phyloP scores from a whole-genome alignment of 352 stramenopile species.

The Globisporangium apiculatum region DNA sequence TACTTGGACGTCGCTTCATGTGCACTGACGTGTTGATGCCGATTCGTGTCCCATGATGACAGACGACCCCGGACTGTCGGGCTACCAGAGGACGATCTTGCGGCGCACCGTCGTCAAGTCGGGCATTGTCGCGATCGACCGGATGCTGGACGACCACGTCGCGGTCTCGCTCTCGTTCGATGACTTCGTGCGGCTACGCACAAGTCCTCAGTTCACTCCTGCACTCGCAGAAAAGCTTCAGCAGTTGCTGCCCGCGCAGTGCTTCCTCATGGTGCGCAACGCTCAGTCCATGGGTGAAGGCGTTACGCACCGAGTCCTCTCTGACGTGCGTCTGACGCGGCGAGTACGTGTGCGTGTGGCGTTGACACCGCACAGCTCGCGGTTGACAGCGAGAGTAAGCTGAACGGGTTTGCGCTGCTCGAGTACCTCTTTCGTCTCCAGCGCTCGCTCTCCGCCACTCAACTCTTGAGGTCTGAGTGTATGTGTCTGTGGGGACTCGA shows the following conservation, averaged over 20 bases:
- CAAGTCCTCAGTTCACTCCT: slow-evolving; percentile 1
- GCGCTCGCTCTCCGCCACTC: slow-evolving; percentile 18
- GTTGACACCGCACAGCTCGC: slow-evolving; percentile 21
- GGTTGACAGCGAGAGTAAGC: slow-evolving; percentile 18
- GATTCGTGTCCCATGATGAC: not conserved
- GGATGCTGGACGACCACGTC: slow-evolving; percentile 22
- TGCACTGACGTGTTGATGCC: slow-evolving; percentile 8
- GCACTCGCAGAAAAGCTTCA: slow-evolving; percentile 13
- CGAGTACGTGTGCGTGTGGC: too few relatives aligned
- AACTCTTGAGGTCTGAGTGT: slow-evolving; percentile 4
- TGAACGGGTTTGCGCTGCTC: slow-evolving; percentile 38
- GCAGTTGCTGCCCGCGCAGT: slow-evolving; percentile 22
- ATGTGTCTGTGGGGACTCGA: too few relatives aligned
- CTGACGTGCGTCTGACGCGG: too few relatives aligned
- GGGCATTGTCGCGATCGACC: slow-evolving; percentile 28
- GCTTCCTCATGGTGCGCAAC: slow-evolving; percentile 37
- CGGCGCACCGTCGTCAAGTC: slow-evolving; percentile 13
- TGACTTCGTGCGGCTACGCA: slow-evolving; percentile 21
- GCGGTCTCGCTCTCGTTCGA: slow-evolving; percentile 38
- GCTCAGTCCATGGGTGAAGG: not conserved
- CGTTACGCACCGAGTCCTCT: too few relatives aligned
- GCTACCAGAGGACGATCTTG: slow-evolving; percentile 23
- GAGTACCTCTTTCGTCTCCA: slow-evolving; percentile 44
- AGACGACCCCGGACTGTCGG: slow-evolving; percentile 14
- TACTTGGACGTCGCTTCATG: not conserved